A percentile compares a stretch with the other conserved stretches of the same genome.
Conservation (phyloP, 306 rosid species). For the Rosa rugosa region DNA sequence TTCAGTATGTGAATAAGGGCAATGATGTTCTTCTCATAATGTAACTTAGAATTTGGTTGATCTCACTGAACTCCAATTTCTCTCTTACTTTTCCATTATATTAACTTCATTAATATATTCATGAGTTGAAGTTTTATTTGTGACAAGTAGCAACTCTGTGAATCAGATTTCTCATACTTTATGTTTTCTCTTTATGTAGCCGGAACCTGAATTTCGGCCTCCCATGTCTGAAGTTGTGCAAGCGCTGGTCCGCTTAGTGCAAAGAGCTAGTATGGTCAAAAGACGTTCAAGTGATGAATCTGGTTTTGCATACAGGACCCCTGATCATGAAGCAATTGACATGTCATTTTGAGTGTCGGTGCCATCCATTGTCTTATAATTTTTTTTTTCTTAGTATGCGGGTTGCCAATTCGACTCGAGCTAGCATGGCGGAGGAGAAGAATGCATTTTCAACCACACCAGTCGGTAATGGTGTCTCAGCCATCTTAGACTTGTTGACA, state of each 20-base stretch:
- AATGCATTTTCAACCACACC: not conserved
- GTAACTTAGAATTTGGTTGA: not conserved
- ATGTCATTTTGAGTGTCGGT: conserved; percentile 48
- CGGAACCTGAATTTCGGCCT: conserved; percentile 93
- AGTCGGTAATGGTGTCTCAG: not conserved
- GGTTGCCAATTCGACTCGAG: not conserved
- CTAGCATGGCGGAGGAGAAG: not conserved
- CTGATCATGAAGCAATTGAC: conserved; percentile 78
- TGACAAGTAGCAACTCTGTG: not conserved
- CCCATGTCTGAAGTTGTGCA: conserved; percentile 99
- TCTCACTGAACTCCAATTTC: not conserved
- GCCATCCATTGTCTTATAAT: not conserved
- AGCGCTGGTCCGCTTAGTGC: conserved; percentile 83
- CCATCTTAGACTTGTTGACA: conserved; percentile 3
- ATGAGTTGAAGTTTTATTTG: not conserved
- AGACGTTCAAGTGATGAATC: conserved; percentile 87
- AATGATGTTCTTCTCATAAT: not conserved
- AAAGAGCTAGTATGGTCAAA: conserved; percentile 83
- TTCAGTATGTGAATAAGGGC: not conserved
- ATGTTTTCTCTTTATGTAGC: conserved; percentile 39
- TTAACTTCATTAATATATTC: not conserved
- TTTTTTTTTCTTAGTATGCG: too few species aligned
- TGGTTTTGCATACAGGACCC: conserved; percentile 69
- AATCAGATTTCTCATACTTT: conserved; percentile 6
- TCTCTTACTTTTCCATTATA: not conserved